A percentile compares a stretch with the other conserved stretches of the same genome.
These are phyloP conservation scores for Leccinum angustisporum DNA, from an alignment of 1,284 basidiomycete genomes.

Conservation along the genomic window DNA sequence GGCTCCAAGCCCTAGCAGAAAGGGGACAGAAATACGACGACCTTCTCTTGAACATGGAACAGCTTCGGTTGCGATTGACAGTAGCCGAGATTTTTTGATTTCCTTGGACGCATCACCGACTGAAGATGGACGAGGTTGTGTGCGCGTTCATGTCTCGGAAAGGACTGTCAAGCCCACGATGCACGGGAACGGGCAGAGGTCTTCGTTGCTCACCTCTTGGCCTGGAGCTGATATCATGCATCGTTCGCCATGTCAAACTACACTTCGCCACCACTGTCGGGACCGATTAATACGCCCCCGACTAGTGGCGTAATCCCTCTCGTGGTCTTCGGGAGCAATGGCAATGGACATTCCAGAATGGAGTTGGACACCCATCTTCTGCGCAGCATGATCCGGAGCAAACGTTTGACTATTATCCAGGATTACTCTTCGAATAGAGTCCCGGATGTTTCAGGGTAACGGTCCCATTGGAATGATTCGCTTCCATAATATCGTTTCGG, in stretches of 20 bases:
- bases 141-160: conserved; percentile 64
- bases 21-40: conserved; percentile 36
- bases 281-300: conserved; percentile 20
- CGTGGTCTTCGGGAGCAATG: too few relatives aligned
- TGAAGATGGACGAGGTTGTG: conserved; percentile 69
- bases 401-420: conserved; percentile 39
- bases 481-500: neutral
- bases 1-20: conserved; percentile 57
- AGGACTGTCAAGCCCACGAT: conserved; percentile 36
- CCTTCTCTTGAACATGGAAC: conserved; percentile 60
- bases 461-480: neutral
- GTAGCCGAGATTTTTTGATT: conserved; percentile 64
- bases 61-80: conserved; percentile 61
- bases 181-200: conserved; percentile 29
- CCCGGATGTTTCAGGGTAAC: conserved; percentile 59
- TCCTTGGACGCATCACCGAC: conserved; percentile 65
- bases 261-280: conserved; percentile 34
- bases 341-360: too few relatives aligned
- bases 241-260: conserved; percentile 26
- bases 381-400: too few relatives aligned
- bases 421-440: conserved; percentile 36
- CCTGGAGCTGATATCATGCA: conserved; percentile 16
- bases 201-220: conserved; percentile 34
- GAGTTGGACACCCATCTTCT: too few relatives aligned
- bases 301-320: conserved; percentile 21